These are phyloP conservation scores for Claviceps purpurea DNA, from an alignment of 2,329 filamentous ascomycete species.

Conservation along the genomic window DNA sequence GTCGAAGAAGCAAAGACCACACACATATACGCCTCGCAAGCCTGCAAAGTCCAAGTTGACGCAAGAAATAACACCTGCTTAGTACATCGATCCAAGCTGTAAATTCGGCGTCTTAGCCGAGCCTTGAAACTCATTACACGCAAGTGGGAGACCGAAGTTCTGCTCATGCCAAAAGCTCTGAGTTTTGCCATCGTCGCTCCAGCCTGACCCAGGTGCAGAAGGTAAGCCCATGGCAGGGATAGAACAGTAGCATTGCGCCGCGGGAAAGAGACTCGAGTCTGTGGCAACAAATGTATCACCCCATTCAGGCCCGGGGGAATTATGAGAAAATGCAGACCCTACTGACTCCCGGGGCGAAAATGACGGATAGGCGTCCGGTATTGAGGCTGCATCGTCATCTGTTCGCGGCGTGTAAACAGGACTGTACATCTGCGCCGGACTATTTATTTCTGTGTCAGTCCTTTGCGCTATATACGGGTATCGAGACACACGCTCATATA, in stretches of 20 bases:
- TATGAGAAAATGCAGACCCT: background rate
- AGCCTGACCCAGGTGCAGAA: background rate
- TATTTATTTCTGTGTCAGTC: background rate
- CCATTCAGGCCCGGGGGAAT: background rate
- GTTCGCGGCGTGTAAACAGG: background rate
- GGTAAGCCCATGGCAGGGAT: background rate
- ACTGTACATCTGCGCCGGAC: background rate
- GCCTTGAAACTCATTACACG: background rate
- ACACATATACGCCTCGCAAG: no score
- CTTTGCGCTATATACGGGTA: background rate
- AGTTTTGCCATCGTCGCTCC: background rate
- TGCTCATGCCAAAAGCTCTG: background rate
- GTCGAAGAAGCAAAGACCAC: no score
- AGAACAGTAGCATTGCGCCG: background rate
- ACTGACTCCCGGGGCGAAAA: background rate
- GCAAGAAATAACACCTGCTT: background rate
- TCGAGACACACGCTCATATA: background rate
- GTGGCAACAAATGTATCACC: background rate
- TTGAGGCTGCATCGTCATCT: conserved; percentile 1
- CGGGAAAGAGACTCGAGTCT: background rate
- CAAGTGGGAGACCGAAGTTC: no score
- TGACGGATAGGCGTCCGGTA: background rate
- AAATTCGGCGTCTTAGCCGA: background rate
- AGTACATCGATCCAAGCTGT: background rate
- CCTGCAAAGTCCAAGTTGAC: no score